These are phyloP conservation scores for Blumeriella jaapii DNA, from an alignment of 2,329 filamentous ascomycete genomes.

Conservation along the genomic window DNA sequence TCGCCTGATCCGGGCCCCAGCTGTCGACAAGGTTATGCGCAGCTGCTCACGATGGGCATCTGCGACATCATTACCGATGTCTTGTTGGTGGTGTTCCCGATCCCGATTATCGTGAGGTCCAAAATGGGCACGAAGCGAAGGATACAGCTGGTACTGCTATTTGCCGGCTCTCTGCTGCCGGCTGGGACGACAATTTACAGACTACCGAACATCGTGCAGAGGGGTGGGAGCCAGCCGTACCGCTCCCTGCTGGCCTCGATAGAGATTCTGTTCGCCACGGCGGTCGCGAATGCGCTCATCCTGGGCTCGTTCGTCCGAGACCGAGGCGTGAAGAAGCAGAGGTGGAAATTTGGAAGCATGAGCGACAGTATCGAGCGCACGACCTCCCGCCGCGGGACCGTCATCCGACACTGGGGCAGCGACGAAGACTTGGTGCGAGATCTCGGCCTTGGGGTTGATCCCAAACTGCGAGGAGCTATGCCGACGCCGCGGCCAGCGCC, in stretches of 20 bases:
- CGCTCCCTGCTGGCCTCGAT: constrained; percentile 82
- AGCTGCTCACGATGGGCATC: constrained; percentile 81
- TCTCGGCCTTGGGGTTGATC: constrained; percentile 57
- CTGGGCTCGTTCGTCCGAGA: constrained; percentile 89
- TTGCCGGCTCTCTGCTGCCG: constrained; percentile 72
- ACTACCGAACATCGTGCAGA: constrained; percentile 63
- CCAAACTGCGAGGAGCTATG: constrained; percentile 34
- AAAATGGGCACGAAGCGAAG: constrained; percentile 69
- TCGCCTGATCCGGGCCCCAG: constrained; percentile 73
- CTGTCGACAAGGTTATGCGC: constrained; percentile 78
- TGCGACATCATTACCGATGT: constrained; percentile 85
- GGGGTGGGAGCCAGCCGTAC: constrained; percentile 67
- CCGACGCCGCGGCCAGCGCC: constrained; percentile 23
- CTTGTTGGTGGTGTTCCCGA: constrained; percentile 75
- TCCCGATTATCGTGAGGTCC: constrained; percentile 75
- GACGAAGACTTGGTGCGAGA: constrained; percentile 82
- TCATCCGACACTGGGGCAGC: constrained; percentile 63
- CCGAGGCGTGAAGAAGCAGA: constrained; percentile 78
- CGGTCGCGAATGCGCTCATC: constrained; percentile 78
- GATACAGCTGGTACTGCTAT: constrained; percentile 65
- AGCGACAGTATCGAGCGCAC: constrained; percentile 50
- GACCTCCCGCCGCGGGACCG: constrained; percentile 33
- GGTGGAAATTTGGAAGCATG: constrained; percentile 55
- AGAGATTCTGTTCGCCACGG: constrained; percentile 80
- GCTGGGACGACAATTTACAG: constrained; percentile 72